Conservation (phyloP, 2,329 filamentous ascomycete species). For the Macrophomina tecta region DNA sequence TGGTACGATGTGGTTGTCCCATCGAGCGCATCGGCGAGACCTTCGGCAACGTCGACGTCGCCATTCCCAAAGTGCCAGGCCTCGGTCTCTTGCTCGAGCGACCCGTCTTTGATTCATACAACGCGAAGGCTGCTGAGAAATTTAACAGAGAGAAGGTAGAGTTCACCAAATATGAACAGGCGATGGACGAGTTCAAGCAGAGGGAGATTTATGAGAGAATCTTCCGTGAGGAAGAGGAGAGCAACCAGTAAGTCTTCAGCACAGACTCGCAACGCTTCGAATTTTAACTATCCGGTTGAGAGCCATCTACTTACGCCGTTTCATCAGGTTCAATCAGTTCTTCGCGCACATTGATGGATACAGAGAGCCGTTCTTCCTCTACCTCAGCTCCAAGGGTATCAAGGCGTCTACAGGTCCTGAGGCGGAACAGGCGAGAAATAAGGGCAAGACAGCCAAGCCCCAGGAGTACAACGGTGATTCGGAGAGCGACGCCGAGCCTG, state of each 20-base stretch:
- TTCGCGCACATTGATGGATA: constrained; percentile 60
- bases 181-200: constrained; percentile 89
- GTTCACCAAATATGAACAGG: constrained; percentile 76
- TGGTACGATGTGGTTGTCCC: constrained; percentile 83
- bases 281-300: not conserved
- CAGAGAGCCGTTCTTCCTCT: constrained; percentile 56
- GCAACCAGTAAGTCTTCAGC: constrained; percentile 73
- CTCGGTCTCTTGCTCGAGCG: constrained; percentile 86
- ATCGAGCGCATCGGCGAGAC: constrained; percentile 73
- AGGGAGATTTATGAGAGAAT: constrained; percentile 90
- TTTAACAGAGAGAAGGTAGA: constrained; percentile 73
- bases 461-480: constrained; percentile 22
- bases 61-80: constrained; percentile 92
- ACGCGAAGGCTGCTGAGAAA: constrained; percentile 69
- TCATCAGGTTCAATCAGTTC: constrained; percentile 51
- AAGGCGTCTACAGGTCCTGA: constrained; percentile 44
- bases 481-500: constrained; percentile 19
- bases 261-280: not conserved
- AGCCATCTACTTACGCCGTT: constrained; percentile 30
- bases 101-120: constrained; percentile 91
- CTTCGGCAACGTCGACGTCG: constrained; percentile 74
- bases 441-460: constrained; percentile 4
- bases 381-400: constrained; percentile 56
- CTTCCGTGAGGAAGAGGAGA: constrained; percentile 85
- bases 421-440: constrained; percentile 9